Evolutionary conservation across 2,329 filamentous ascomycete genomes (phyloP), one percentile per base, ranked within the genome.

Genomic region (Xylaria sp.): DNA sequence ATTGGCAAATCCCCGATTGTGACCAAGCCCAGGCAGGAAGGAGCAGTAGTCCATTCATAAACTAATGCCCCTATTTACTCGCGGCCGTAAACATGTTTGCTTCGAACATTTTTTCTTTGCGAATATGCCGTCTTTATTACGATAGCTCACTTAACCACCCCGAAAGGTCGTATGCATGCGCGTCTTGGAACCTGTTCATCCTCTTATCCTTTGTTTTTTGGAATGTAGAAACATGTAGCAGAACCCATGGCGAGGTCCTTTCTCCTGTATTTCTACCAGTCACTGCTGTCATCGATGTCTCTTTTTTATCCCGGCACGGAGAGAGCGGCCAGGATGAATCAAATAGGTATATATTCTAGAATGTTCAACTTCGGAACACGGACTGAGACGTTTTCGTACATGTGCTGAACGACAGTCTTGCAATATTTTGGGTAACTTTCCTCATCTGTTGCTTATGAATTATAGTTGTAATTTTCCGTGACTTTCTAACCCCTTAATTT

Each of bases 61-160:
- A 20, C 38, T 11, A 22, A 25, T n/a, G 27, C 51, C 25, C 6
- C 7, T 22, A 22, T 17, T 39, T 31, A 17, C 13, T 62, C 59
- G 47, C 50, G 39, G 50, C 50, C 50, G 50, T 55, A 56, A 42
- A 39, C 29, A 50, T 20, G 38, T 36, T 47, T 6, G 5, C 9
- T 15, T 44, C 22, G 42, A 22, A 31, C 20, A 17, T 29, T 7
- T 25, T 15, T 15, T 2, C 9, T 20, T 31, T 5, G n/a, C 20
- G 17, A 7, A 25, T 25, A n/a, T 25, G 11, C n/a, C 55, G 10
- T 5, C 11, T 0, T 15, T 9, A 0, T 15, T 6, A 33, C n/a
- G 6, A 36, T 31, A 53, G 29, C 29, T 22, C 0, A 25, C 20
- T 22, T 22, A 45, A 4, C 10, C 20, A 10, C 9, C 0, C 13